phyloP scores from a whole-genome alignment of 768 basidiomycete genomes.

The Leccinum ochraceum region DNA sequence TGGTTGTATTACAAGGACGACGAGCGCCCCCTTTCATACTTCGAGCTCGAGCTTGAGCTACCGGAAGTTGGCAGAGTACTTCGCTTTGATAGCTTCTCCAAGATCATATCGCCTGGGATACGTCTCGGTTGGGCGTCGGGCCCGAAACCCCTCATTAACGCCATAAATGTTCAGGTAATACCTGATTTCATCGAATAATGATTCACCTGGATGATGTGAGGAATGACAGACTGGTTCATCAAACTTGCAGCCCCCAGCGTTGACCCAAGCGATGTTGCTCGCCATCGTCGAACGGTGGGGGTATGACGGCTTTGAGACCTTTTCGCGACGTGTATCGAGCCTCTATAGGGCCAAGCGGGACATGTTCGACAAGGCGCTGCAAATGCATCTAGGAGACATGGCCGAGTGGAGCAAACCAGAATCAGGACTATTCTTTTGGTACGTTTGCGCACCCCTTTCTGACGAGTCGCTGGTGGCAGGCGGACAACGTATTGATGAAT shows the following conservation, averaged over 20 bases:
- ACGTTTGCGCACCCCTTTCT: background rate
- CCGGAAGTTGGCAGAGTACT: slow-evolving; percentile 42
- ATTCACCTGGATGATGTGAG: background rate
- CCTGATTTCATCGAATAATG: too few relatives aligned
- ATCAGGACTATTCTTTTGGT: background rate
- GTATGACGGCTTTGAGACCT: slow-evolving; percentile 64
- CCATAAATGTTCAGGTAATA: too few relatives aligned
- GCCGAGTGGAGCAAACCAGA: slow-evolving; percentile 64
- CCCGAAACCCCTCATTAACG: too few relatives aligned
- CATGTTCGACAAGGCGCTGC: slow-evolving; percentile 69
- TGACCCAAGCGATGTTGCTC: slow-evolving; percentile 56
- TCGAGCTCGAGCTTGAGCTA: background rate
- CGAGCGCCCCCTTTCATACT: slow-evolving; percentile 37
- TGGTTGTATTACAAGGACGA: slow-evolving; percentile 64
- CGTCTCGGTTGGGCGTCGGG: too few relatives aligned
- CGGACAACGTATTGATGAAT: background rate
- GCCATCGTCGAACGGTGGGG: slow-evolving; percentile 65
- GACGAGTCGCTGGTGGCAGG: background rate
- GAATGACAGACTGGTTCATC: slow-evolving; percentile 57
- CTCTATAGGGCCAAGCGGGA: slow-evolving; percentile 71
- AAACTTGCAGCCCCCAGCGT: slow-evolving; percentile 59
- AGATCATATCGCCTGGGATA: too few relatives aligned
- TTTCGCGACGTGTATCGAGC: slow-evolving; percentile 59
- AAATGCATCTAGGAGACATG: slow-evolving; percentile 66
- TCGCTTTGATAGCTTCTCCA: slow-evolving; percentile 84